A percentile compares a stretch with the other conserved stretches of the same genome.
Evolutionary conservation across 305 asterid genomes (phyloP).

Genomic region (Nicotiana rustica): DNA sequence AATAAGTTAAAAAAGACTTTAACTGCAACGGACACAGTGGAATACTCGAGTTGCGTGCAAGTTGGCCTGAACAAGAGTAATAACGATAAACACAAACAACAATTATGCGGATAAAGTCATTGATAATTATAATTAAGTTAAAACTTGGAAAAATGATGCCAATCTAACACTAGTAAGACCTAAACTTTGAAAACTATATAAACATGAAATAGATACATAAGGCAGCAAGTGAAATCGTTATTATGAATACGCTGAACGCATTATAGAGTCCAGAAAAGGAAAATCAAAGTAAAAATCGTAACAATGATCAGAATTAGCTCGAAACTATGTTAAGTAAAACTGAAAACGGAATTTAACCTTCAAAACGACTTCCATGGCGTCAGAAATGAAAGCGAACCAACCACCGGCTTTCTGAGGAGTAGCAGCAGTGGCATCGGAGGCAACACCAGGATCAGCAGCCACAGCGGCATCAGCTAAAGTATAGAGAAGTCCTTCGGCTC

Average conservation of each 20-base stretch:
- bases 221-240: neutral
- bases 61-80: neutral
- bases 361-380: conserved; percentile 93
- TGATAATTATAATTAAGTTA: neutral
- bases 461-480: conserved; percentile 96
- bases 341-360: conserved; percentile 56
- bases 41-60: no score
- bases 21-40: neutral
- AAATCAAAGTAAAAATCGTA: neutral
- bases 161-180: neutral
- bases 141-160: neutral
- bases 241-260: neutral
- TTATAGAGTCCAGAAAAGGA: neutral
- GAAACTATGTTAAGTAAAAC: neutral
- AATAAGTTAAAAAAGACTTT: neutral
- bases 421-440: conserved; percentile 52
- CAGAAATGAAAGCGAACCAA: conserved; percentile 97
- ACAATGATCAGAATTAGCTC: neutral
- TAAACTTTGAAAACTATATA: neutral
- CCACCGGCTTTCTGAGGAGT: conserved; percentile 76
- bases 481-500: conserved; percentile 85
- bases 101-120: neutral
- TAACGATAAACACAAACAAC: conserved; percentile 6
- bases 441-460: conserved; percentile 56
- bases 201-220: neutral